Base-by-base conservation (phyloP, 2,329 filamentous ascomycete genomes). In the Eutypella sp. region DNA sequence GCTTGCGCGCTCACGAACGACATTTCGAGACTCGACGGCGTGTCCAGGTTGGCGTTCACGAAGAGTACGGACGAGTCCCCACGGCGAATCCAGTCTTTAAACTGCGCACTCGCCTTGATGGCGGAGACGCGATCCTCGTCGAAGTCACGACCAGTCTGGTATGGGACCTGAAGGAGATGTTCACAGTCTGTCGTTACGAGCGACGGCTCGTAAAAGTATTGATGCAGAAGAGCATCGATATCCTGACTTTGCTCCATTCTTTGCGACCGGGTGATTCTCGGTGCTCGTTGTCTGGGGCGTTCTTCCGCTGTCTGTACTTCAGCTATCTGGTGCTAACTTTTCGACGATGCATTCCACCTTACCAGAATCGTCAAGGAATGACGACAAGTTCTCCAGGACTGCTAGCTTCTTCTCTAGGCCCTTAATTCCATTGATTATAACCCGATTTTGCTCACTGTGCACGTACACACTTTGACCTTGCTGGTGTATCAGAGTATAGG, bases 51-150 rank as follows among this genome's bases (percentile, higher is more conserved):
- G 10, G 16, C 47, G 24, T 50, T 50, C 41, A 50, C 15, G 16
- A 50, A 29, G 10, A 47, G 41, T 9, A 47, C 6, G 2, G 47
- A 45, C 20, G 16, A 15, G 24, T 47, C 45, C 18, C 42, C 33
- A 19, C 45, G n/a, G 13, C 16, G 25, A 6, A 44, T n/a, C 47
- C 47, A 50, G 11, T 36, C 41, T 18, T 19, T 10, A 9, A 50
- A 13, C 8, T 38, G 45, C 3, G 34, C 24, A 16, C 23, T 47
- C 6, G 10, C 16, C 23, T 44, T 24, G 5, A 49, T 31, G 8
- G 47, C 27, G 4, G 13, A n/a, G 8, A 49, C 19, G 11, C 47
- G 44, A 19, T 42, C 40, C 10, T 34, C 40, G 23, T 47, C 45
- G 20, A 47, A 13, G 10, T 20, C 5, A 20, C 10, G 9, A 22